Evolutionary conservation across 176 grass and related monocot species (phyloP), one percentile per base, ranked within the genome.

Genomic region (Carex myosuroides): DNA sequence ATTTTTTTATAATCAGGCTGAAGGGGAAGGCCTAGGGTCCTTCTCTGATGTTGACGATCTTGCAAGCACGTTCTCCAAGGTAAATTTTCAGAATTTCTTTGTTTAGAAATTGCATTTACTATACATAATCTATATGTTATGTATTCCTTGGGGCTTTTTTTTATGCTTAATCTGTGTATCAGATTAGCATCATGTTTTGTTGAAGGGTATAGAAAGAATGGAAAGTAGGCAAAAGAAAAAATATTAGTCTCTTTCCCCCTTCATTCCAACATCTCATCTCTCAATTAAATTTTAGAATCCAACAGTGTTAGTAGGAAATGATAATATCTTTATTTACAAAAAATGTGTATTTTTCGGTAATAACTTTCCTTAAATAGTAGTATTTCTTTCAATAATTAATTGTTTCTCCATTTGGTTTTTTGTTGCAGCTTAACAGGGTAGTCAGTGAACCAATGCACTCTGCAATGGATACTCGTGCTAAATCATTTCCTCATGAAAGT

Each of bases 401-500:
- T 83, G 8, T 30, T 81, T 80, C 3, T 75, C 18, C 71, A 30
- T 67, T 59, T 85, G 42, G 21, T 60, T 70, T 13, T 81, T 46
- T 12, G 35, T 90, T 93, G 77, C 91, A 93, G 91, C 62, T 85
- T 75, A 79, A 87, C 41, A 81, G 81, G 85, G 70, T 70, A 56
- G 53, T 86, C 44, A 90, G 84, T 70, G 84, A 87, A 87, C 88
- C 84, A 83, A 87, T 79, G 50, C 86, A 84, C 69, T 75, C 32
- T 2, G 91, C 24, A 53, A 59, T 90, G 79, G 24, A 64, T 82
- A 64, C 86, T 90, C 84, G n/a, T 60, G 72, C 88, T 53, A 82
- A 88, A 77, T 86, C 88, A 71, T 74, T 93, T 85, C 85, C 91
- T 85, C 85, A 80, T 85, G 86, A 93, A 90, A 90, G 91, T 93